Evolutionary conservation across 495 filamentous ascomycete genomes (phyloP), one percentile per base, ranked within the genome.

Genomic region (Penicillium samsonianum): DNA sequence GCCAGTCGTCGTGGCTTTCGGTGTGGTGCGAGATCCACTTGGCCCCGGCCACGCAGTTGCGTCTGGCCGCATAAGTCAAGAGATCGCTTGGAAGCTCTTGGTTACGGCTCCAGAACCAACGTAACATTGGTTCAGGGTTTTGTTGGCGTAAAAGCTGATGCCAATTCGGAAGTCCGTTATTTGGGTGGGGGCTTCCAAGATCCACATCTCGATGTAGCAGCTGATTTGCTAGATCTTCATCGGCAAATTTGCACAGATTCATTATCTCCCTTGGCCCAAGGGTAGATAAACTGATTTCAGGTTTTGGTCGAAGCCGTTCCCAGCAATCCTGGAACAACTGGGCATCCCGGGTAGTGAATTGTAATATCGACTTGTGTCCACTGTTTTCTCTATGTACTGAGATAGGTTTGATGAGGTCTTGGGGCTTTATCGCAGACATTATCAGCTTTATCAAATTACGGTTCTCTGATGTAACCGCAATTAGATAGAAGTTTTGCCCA

Each of bases 221-320:
- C 44, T 47, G 2, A 28, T 47, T 47, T 47, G 7, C 44, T 28
- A 47, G 25, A 28, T 47, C 25, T 17, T 10, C 19, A 47, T 19
- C n/a, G 26, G 44, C 25, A 47, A 47, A 47, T 47, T 47, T 26
- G 14, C 16, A 47, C 5, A 47, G 14, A 47, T 47, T 47, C 7
- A 16, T 28, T n/a, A 47, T 47, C 26, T 47, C 44, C 14, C 2
- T 28, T 28, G 7, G 44, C 25, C 44, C 7, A 47, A 47, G 25
- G 31, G 44, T 47, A 28, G 26, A 28, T 28, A 47, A 28, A 10
- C 11, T 16, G 31, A 28, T 47, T n/a, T 31, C n/a, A 26, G 44
- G 44, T 47, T 4, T 28, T 47, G 16, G 19, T 17, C 7, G 16
- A 47, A 47, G 44, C 7, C 25, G 25, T 47, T 26, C 16, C 44